Evolutionary conservation across 2,329 filamentous ascomycete species (phyloP), one percentile per base, ranked within the genome.

Genomic region (Stagonosporopsis chrysanthemi): DNA sequence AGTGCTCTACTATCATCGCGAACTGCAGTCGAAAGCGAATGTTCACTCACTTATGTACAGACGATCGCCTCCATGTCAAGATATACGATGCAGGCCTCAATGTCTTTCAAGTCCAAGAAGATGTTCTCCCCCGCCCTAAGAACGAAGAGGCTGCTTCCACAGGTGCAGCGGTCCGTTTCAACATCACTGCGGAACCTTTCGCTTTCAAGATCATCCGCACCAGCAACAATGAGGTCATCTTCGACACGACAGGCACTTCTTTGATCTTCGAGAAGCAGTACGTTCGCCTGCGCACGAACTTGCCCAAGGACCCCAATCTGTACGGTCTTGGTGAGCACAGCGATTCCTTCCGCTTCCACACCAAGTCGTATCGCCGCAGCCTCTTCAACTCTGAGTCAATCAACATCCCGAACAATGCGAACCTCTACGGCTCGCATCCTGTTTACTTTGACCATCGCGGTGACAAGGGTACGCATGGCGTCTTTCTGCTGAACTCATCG

Each of bases 321-420:
- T 95, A 95, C 70, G 91, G 91, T 0, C 81, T 94, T 2, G 91
- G 91, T 33, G 90, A 94, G 76, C 89, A 92, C 71, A 88, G 85
- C 2, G 90, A 93, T 64, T 81, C 86, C 1, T 86, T 92, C 67
- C 83, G 84, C 33, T 81, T 92, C 59, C 85, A 86, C 52, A 89
- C 86, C 0, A 85, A 83, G 28, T 83, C 88, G 73, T 90, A 90
- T 72, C 86, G 84, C 31, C 84, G 90, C 36, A 90, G 88, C 0
- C 72, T 92, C 3, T 91, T 88, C 84, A 87, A 86, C 46, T 82
- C 87, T 12, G 90, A 92, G 75, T 81, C 88, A 1, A 90, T 87
- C 60, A 70, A 68, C 22, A 79, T 87, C 0, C 89, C 89, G 0
- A 73, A 79, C 1, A 83, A 84, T 1, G 80, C 83, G 17, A 92